Conservation (phyloP, 2,329 filamentous ascomycete species). For the Seiridium unicorne region DNA sequence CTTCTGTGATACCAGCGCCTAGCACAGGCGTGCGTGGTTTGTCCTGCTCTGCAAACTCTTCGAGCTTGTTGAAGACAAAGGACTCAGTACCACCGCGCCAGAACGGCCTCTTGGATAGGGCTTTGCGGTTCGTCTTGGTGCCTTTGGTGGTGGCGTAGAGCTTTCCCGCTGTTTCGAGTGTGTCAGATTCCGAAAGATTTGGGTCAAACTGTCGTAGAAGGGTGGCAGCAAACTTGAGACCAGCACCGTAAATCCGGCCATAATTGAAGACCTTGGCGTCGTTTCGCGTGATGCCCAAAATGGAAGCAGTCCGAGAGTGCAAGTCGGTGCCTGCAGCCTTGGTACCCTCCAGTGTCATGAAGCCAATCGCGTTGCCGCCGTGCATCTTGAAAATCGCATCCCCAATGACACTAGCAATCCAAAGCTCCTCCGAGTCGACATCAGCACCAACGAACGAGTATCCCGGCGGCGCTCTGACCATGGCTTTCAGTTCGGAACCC, state of each 20-base stretch:
- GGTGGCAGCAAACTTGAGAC: constrained; percentile 87
- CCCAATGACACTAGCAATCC: constrained; percentile 94
- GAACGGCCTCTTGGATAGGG: constrained; percentile 72
- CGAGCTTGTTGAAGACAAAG: constrained; percentile 96
- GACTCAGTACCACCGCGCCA: constrained; percentile 97
- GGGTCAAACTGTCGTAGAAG: constrained; percentile 94
- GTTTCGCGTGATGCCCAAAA: constrained; percentile 90
- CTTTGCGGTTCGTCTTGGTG: constrained; percentile 73
- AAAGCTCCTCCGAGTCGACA: constrained; percentile 95
- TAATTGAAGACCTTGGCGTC: constrained; percentile 99
- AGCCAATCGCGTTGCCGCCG: constrained; percentile 94
- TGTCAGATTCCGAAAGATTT: constrained; percentile 74
- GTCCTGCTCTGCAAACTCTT: constrained; percentile 96
- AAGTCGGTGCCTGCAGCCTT: constrained; percentile 92
- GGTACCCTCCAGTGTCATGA: constrained; percentile 97
- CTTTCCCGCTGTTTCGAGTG: constrained; percentile 70
- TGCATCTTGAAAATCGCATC: constrained; percentile 94
- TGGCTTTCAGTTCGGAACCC: constrained; percentile 93
- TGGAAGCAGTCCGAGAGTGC: constrained; percentile 88
- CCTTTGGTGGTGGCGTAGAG: constrained; percentile 92
- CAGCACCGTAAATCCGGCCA: constrained; percentile 97
- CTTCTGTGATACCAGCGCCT: constrained; percentile 93
- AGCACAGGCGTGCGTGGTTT: constrained; percentile 86
- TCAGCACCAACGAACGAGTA: constrained; percentile 96
- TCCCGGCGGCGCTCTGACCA: constrained; percentile 87